Evolutionary conservation across 1,284 basidiomycete species (phyloP).

Genomic region (Boletus semigastroideus): DNA sequence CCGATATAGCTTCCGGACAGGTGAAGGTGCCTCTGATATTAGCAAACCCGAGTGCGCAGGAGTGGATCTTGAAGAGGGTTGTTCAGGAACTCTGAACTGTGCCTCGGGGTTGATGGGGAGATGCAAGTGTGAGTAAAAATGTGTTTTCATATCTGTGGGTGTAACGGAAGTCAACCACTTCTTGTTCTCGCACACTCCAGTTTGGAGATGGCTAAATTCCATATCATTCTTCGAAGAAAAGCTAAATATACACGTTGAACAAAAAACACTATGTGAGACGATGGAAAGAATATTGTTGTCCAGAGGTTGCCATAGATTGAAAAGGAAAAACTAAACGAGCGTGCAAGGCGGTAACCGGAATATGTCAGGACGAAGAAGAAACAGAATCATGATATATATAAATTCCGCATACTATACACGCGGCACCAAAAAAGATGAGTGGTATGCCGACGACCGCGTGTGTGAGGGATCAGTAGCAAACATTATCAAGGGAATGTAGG

Average conservation of each 20-base stretch:
- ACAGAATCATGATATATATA: no score
- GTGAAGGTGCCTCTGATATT: conserved; percentile 21
- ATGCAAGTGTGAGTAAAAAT: no score
- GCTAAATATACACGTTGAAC: conserved; percentile 23
- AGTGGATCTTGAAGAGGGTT: conserved; percentile 16
- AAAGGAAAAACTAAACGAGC: conserved; percentile 9
- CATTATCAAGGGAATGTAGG: conserved; percentile 35
- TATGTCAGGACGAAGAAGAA: background rate
- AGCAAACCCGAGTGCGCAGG: background rate
- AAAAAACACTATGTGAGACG: conserved; percentile 13
- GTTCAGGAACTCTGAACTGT: background rate
- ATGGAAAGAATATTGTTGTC: conserved; percentile 24
- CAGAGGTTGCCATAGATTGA: background rate
- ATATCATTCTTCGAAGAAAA: conserved; percentile 17
- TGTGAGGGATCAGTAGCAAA: conserved; percentile 21
- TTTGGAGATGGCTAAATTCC: conserved; percentile 6
- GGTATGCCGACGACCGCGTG: conserved; percentile 16
- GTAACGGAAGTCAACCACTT: no score
- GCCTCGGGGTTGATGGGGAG: no score
- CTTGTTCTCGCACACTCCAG: no score
- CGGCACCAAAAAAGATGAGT: background rate
- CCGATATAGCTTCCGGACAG: conserved; percentile 11
- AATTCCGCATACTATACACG: conserved; percentile 19
- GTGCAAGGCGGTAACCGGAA: conserved; percentile 11
- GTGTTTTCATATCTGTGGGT: no score